Conservation (phyloP, 2,329 filamentous ascomycete genomes). For the Monilinia aucupariae region DNA sequence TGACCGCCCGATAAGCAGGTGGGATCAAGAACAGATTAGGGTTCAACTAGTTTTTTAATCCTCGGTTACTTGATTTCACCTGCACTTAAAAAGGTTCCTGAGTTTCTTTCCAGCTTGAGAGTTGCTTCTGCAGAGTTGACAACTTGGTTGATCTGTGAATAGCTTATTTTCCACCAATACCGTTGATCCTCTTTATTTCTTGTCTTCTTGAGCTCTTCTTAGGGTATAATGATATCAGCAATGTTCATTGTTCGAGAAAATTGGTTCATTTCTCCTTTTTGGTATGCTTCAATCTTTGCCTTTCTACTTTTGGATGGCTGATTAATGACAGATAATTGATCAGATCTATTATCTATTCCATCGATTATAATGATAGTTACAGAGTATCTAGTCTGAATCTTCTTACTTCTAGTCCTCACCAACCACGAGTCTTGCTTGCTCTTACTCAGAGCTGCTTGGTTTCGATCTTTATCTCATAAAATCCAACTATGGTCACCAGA, state of each 20-base stretch:
- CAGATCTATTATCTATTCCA: too few relatives aligned
- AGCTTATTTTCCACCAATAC: neutral
- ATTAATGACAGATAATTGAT: too few relatives aligned
- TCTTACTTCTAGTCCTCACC: too few relatives aligned
- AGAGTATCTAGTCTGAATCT: too few relatives aligned
- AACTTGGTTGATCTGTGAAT: neutral
- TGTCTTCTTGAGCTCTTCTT: neutral
- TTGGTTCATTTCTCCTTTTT: too few relatives aligned
- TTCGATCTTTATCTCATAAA: neutral
- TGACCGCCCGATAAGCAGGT: neutral
- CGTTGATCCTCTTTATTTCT: neutral
- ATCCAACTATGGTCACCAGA: neutral
- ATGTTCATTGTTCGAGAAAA: neutral
- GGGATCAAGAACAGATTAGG: neutral
- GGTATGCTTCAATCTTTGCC: too few relatives aligned
- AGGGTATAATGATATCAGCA: neutral
- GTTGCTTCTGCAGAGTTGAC: neutral
- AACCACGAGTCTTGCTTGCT: too few relatives aligned
- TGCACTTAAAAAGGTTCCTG: neutral
- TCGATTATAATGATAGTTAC: too few relatives aligned
- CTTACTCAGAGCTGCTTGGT: neutral
- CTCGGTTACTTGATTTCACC: neutral
- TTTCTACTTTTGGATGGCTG: too few relatives aligned
- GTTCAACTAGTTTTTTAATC: neutral
- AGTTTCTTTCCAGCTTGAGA: neutral